Evolutionary conservation across 2,329 filamentous ascomycete genomes (phyloP), one percentile per base, ranked within the genome.

Genomic region (Sphaerostilbella broomeana): DNA sequence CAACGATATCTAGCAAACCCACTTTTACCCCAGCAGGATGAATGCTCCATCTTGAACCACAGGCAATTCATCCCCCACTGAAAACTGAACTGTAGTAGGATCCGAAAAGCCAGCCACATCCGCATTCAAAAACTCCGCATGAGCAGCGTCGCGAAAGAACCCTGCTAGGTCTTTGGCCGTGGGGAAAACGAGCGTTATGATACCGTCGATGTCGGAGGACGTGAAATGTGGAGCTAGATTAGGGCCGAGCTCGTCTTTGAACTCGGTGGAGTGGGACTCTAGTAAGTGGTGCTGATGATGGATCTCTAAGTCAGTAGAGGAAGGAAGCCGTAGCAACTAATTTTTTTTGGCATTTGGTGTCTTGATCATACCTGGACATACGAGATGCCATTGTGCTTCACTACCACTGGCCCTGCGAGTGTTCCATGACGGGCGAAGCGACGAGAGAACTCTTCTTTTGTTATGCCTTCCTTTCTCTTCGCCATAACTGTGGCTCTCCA

Each of bases 371-470:
- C 38, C 33, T 36, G 32, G 10, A 35, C n/a, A 12, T 41, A 41
- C 15, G 38, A 41, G 1, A 41, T 41, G 15, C 32, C 27, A 12
- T 41, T 41, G 24, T 41, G 27, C 27, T 41, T 41, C 20, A 21
- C 17, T 5, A 26, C 27, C 5, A 41, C 3, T 6, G 26, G 38
- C 5, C 38, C 38, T 2, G 38, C 38, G 4, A 30, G 16, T 18
- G n/a, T 35, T 31, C 32, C 38, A 9, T 41, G 38, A 12, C 25
- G 38, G 5, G 26, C 32, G 27, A 36, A 41, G 12, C 38, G 38
- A 35, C 38, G 38, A 26, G 38, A 31, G 10, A 41, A 41, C 6
- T 41, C 38, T 12, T 41, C 38, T 15, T 36, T 31, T 10, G 20
- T 26, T 20, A 36, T 9, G 15, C 33, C 38, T 25, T 41, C 33